Evolutionary conservation across 768 basidiomycete species (phyloP), one percentile per base, ranked within the genome.

Genomic region (Mycena haematopus): DNA sequence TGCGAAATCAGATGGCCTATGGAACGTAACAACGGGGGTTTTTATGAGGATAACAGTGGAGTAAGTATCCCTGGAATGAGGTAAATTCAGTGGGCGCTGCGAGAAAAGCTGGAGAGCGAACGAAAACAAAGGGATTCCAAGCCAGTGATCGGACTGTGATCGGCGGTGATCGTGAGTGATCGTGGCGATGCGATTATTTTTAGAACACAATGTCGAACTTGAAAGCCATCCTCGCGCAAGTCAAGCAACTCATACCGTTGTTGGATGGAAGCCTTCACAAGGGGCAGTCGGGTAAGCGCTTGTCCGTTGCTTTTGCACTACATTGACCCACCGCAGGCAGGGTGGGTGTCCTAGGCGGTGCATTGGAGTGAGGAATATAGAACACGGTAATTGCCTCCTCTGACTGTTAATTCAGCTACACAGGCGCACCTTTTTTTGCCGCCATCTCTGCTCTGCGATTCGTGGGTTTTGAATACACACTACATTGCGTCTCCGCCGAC

Each of bases 371-470:
- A 76, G 92, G 73, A 50, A 38, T 58, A 44, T 19, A 29, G 19
- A 45, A 13, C 31, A 45, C 55, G 47, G 55, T 10, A 17, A 22
- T 36, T 47, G 40, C 49, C 58, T 36, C 51, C 27, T 22, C 29
- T 36, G 9, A 45, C 22, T 24, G 19, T 42, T 27, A 31, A 31
- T 55, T 10, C 64, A 97, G 96, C 73, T 99, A 98, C 75, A 93
- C 96, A 0, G 97, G 97, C 17, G 97, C 97, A 21, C 97, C 97
- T 0, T 99, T 88, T 82, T 99, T 98, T 73, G 92, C 95, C 5
- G 88, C 94, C 36, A 93, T 97, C 69, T 89, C 96, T 3, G 92
- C 95, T 1, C 82, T 96, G 65, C 85, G 93, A 67, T 83, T 97
- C 72, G 94, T 93, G 70, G 58, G 81, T 80, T 36, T 53, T 44